Evolutionary conservation across 78 protist genomes (phyloP), one percentile per base, ranked within the genome.

Genomic region (Dictyostelium intermedium): DNA sequence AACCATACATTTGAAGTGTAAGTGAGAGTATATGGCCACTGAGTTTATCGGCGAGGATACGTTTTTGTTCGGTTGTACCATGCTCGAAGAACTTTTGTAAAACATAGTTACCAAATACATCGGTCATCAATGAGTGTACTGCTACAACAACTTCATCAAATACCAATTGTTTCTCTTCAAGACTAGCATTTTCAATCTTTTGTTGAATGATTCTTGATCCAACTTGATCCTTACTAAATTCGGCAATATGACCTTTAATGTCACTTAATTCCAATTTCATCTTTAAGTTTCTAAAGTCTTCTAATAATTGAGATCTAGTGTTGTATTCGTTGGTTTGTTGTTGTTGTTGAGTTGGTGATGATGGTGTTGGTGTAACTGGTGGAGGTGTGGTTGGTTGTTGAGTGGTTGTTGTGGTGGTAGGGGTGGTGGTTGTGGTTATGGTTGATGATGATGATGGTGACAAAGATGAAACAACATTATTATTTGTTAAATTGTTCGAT

Each of bases 71-170:
- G 69, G 66, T 27, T 16, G 92, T 91, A 25, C 97, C 99, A 60
- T 95, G 95, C 87, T 99, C 99, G 78, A 99, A 94, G 69, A 99
- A 91, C 96, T 99, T 99, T 84, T 99, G 99, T n/a, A 99, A 73
- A 30, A 99, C 99, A 87, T 99, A 99, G 95, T 99, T 99, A 3
- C 99, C 99, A 91, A 99, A 99, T 27, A 99, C 99, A 84, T 99
- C 99, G 37, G 95, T 91, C 98, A 98, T 97, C 82, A 99, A 96
- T 7, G 82, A 61, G 41, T 84, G 81, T 6, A 97, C 76, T 14
- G 84, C 66, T 18, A 97, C 97, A 7, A 91, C 43, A 5, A 99
- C 77, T 60, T 98, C 99, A 23, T 83, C 96, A 96, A 98, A 97
- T 66, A 99, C 93, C 66, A 69, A 25, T 82, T 97, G 91, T 76